Evolutionary conservation across 768 basidiomycete genomes (phyloP).

Genomic region (Kwoniella pini): DNA sequence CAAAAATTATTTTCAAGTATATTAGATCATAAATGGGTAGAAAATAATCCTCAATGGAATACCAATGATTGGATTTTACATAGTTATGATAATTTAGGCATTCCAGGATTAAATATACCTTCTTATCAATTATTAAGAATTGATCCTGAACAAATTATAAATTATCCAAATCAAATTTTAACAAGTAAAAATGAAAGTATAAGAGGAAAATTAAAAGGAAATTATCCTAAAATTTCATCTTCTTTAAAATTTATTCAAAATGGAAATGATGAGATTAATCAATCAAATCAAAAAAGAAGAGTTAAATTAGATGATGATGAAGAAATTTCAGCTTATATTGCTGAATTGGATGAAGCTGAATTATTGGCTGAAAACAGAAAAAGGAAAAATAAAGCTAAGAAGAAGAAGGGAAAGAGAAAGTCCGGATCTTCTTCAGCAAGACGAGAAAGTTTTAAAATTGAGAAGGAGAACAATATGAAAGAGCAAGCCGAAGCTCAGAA

Average conservation of each 20-base stretch:
- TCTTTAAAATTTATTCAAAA: no score
- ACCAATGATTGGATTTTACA: no score
- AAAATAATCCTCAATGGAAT: no score
- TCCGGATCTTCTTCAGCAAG: neutral
- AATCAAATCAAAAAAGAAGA: neutral
- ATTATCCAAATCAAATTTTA: neutral
- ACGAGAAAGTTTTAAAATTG: no score
- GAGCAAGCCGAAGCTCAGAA: no score
- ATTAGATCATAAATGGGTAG: no score
- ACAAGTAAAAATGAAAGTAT: slow-evolving; percentile 4
- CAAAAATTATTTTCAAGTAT: no score
- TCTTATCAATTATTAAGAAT: no score
- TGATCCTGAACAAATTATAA: neutral
- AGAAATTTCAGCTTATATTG: neutral
- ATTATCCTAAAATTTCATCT: slow-evolving; percentile 7
- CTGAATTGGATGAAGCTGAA: neutral
- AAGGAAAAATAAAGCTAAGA: slow-evolving; percentile 6
- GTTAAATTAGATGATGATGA: neutral
- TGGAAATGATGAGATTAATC: neutral
- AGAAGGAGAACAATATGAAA: no score
- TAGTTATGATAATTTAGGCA: no score
- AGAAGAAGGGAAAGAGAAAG: neutral
- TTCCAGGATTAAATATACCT: no score
- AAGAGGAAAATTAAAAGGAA: slow-evolving; percentile 5
- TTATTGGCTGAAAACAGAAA: neutral